Conservation (phyloP, 805 yeast genomes). For the Jamesozyma piceae region DNA sequence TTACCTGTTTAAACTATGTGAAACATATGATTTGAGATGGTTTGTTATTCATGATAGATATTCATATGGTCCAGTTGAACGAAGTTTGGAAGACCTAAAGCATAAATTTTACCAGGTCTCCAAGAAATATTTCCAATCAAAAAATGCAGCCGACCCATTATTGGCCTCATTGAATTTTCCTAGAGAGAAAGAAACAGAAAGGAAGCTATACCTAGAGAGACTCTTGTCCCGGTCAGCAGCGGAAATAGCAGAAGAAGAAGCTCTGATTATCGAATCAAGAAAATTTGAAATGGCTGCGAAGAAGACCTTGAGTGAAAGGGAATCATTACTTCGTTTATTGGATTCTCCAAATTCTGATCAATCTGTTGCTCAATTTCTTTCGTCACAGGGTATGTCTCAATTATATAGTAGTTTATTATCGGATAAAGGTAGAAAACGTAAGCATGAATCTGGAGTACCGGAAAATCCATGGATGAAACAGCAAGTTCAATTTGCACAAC, state of each 20-base stretch:
- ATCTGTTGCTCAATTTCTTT: slow-evolving; percentile 62
- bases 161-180: slow-evolving; percentile 61
- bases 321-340: slow-evolving; percentile 62
- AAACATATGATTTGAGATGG: slow-evolving; percentile 46
- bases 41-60: slow-evolving; percentile 57
- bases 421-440: slow-evolving; percentile 49
- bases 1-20: slow-evolving; percentile 66
- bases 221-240: slow-evolving; percentile 82
- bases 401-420: slow-evolving; percentile 71
- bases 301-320: slow-evolving; percentile 75
- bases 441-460: slow-evolving; percentile 33
- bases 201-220: slow-evolving; percentile 73
- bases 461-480: slow-evolving; percentile 38
- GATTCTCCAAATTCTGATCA: slow-evolving; percentile 83
- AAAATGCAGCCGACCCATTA: slow-evolving; percentile 39
- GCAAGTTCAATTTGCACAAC: slow-evolving; percentile 34
- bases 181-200: slow-evolving; percentile 59
- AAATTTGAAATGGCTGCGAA: slow-evolving; percentile 88
- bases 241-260: slow-evolving; percentile 96
- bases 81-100: slow-evolving; percentile 72
- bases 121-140: slow-evolving; percentile 40
- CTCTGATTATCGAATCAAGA: slow-evolving; percentile 83
- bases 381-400: slow-evolving; percentile 85
- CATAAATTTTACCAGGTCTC: slow-evolving; percentile 70
- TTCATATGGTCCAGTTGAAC: slow-evolving; percentile 23